These are phyloP conservation scores for Candida tibetensis DNA, from an alignment of 805 yeast genomes.

Conservation along the genomic window DNA sequence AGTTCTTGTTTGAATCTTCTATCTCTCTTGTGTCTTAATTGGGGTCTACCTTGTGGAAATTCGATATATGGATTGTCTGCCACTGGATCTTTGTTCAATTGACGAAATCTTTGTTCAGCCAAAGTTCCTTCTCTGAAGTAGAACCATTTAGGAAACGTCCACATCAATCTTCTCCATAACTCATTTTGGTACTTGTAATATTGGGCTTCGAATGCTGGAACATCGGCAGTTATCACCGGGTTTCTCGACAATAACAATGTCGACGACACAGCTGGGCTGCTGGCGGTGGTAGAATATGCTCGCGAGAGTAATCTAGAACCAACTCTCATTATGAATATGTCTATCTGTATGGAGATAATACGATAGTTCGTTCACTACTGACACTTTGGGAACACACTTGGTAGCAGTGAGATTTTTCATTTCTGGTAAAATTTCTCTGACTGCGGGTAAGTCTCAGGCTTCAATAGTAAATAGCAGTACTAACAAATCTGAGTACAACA, in stretches of 20 bases:
- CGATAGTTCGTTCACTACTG: neutral
- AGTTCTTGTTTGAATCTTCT: conserved; percentile 78
- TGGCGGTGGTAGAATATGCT: conserved; percentile 10
- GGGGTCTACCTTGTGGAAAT: conserved; percentile 83
- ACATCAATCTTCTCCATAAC: conserved; percentile 86
- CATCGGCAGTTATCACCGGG: conserved; percentile 81
- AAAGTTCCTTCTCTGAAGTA: conserved; percentile 89
- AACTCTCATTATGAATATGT: neutral
- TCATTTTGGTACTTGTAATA: conserved; percentile 83
- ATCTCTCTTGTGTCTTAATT: conserved; percentile 84
- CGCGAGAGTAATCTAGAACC: conserved; percentile 8
- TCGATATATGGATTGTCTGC: conserved; percentile 70
- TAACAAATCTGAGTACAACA: too few relatives aligned
- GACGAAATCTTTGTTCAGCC: conserved; percentile 75
- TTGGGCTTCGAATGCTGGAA: conserved; percentile 65
- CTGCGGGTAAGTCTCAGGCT: conserved; percentile 13
- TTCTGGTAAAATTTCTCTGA: conserved; percentile 13
- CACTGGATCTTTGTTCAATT: conserved; percentile 74
- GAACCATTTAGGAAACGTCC: conserved; percentile 95
- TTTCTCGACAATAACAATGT: conserved; percentile 71
- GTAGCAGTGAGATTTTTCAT: conserved; percentile 2
- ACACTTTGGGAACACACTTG: neutral
- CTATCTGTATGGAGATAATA: too few relatives aligned
- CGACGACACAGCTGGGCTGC: conserved; percentile 26
- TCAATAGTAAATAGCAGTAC: too few relatives aligned